Conservation (phyloP, 2,329 filamentous ascomycete genomes). For the Aschersonia sp. region DNA sequence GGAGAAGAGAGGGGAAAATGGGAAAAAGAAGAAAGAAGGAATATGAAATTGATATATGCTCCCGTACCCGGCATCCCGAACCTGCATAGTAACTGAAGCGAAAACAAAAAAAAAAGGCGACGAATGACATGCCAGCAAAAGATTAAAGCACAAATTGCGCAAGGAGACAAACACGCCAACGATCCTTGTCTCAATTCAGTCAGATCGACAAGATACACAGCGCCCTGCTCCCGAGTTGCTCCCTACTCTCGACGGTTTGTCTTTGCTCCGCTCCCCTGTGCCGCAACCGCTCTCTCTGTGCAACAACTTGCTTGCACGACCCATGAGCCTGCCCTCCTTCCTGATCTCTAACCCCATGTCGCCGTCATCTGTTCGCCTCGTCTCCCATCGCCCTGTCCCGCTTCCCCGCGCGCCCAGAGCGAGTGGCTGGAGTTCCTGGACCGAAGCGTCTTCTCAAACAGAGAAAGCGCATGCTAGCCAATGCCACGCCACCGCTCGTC, state of each 20-base stretch:
- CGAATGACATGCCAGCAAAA: neutral
- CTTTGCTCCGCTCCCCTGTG: neutral
- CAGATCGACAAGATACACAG: neutral
- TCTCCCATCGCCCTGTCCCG: neutral
- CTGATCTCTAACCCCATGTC: neutral
- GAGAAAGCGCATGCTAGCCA: too few species aligned
- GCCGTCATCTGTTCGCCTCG: neutral
- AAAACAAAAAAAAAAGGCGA: neutral
- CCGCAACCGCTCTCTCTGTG: neutral
- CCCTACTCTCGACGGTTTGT: neutral
- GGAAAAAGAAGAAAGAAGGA: too few species aligned
- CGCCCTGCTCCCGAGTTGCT: neutral
- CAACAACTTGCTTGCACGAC: neutral
- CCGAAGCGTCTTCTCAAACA: too few species aligned
- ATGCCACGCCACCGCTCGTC: too few species aligned
- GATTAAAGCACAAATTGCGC: neutral
- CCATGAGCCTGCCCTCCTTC: neutral
- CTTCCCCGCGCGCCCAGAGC: neutral
- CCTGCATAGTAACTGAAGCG: too few species aligned
- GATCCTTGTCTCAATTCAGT: neutral
- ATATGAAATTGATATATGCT: too few species aligned
- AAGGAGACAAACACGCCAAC: neutral
- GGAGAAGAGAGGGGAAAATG: too few species aligned
- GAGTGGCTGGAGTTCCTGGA: too few species aligned
- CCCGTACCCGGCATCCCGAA: too few species aligned